Base-by-base conservation (phyloP, 2,329 filamentous ascomycete species). In the Thelonectria blattea region DNA sequence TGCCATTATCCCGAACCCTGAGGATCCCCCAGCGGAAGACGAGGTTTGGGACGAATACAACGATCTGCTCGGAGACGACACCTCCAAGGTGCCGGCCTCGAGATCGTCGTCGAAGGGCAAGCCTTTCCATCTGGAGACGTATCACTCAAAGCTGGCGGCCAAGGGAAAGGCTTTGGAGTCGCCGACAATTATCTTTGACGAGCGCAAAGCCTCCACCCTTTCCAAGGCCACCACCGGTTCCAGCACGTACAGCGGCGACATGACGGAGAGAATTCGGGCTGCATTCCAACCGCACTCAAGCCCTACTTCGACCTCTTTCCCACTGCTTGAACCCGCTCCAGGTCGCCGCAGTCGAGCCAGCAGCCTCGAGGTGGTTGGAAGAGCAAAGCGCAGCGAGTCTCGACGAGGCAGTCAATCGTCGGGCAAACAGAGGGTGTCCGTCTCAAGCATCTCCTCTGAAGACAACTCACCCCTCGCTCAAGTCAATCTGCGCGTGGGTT, bases 11-110 rank as follows among this genome's bases (percentile, higher is more conserved):
- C 90, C 90, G 0, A 78, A 80, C 3, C 81, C 85, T 1, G 81
- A 80, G 46, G 86, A 87, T 4, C 88, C 86, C 0, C 82, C 89
- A 4, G 86, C 80, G 1, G 91, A 96, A 65, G 94, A 97, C 68
- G 94, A 97, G 72, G 85, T 97, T 2, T 98, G 94, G 94, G 89
- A 93, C 52, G 94, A 96, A 75, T 97, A 96, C 72, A 89, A 98
- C 66, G 94, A 97, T 68, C 79, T 97, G 12, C 85, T 97, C 55
- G 91, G 91, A 53, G 88, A 91, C 11, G 83, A 81, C 10, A 72
- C 73, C 1, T 59, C 71, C 32, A 78, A 79, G 63, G 76, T 76
- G 1, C 81, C 82, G 2, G 76, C 77, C 1, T 87, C 85, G 1
- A 78, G 82, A 5, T 83, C 81, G 1, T 87, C 85, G 1, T 88